Conservation (phyloP, 176 grass and related monocot genomes). For the Thinopyrum elongatum region DNA sequence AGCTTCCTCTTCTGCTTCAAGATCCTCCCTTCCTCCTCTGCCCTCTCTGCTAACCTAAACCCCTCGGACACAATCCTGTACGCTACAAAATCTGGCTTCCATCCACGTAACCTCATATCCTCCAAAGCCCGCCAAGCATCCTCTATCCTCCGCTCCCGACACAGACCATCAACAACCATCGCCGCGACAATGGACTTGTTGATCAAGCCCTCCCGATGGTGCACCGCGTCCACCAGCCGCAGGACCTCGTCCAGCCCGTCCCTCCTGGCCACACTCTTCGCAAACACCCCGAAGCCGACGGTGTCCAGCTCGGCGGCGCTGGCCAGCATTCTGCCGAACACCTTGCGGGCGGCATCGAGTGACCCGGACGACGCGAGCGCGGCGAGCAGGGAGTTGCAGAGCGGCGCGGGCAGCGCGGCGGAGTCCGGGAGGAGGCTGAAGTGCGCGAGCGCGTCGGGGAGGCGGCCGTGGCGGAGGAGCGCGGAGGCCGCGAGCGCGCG, state of each 20-base stretch:
- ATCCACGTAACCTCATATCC: slow-evolving; percentile 48
- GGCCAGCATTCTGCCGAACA: slow-evolving; percentile 64
- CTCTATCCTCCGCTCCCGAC: slow-evolving; percentile 53
- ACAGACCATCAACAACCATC: slow-evolving; percentile 53
- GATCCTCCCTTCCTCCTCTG: slow-evolving; percentile 61
- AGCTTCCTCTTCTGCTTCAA: slow-evolving; percentile 93
- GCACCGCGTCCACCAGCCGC: slow-evolving; percentile 34
- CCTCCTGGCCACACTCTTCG: slow-evolving; percentile 29
- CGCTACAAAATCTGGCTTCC: slow-evolving; percentile 82
- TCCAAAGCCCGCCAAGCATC: slow-evolving; percentile 67
- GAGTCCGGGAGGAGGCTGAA: slow-evolving; percentile 43
- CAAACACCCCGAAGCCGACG: slow-evolving; percentile 69
- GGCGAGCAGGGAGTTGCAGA: slow-evolving; percentile 61
- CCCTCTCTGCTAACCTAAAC: slow-evolving; percentile 40
- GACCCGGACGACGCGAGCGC: slow-evolving; percentile 36
- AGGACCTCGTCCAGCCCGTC: slow-evolving; percentile 34
- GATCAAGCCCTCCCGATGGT: background rate
- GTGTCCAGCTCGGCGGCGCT: slow-evolving; percentile 31
- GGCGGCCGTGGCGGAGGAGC: slow-evolving; percentile 48
- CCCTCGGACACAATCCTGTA: slow-evolving; percentile 78
- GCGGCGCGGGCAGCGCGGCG: slow-evolving; percentile 16
- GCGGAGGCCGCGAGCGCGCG: slow-evolving; percentile 19
- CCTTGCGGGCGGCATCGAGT: slow-evolving; percentile 40
- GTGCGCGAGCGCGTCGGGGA: slow-evolving; percentile 53
- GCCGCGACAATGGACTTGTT: slow-evolving; percentile 57